phyloP scores from a whole-genome alignment of 2,329 filamentous ascomycete genomes.

The Neonectria hederae region DNA sequence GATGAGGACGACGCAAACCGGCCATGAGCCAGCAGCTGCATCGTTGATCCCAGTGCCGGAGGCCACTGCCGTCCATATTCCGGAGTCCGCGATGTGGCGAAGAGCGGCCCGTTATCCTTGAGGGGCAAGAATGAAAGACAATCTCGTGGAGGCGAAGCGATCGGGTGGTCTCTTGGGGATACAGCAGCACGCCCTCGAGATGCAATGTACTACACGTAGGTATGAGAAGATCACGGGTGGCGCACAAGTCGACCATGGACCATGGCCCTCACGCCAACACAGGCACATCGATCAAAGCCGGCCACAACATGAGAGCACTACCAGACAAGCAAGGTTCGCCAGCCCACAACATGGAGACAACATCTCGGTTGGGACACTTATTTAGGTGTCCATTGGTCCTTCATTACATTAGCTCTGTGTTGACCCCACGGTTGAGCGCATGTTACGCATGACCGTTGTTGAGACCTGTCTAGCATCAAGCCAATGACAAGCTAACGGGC shows the following conservation, averaged over 20 bases:
- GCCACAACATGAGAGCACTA: conserved; percentile 27
- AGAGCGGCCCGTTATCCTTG: background rate
- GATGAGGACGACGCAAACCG: conserved; percentile 8
- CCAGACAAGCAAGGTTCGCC: conserved; percentile 24
- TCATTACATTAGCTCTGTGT: conserved; percentile 56
- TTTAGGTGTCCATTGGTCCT: conserved; percentile 53
- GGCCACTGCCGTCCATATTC: background rate
- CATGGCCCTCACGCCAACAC: conserved; percentile 15
- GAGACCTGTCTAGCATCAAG: conserved; percentile 47
- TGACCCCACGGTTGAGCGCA: conserved; percentile 60
- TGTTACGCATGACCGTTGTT: conserved; percentile 64
- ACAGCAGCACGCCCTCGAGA: conserved; percentile 10
- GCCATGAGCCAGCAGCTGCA: conserved; percentile 12
- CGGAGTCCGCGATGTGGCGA: conserved; percentile 2
- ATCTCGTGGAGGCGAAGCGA: conserved; percentile 11
- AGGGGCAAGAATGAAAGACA: conserved; percentile 4
- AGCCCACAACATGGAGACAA: conserved; percentile 25
- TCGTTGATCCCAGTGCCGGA: conserved; percentile 18
- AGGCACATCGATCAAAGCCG: conserved; percentile 27
- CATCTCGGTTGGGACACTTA: conserved; percentile 54
- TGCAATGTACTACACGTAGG: conserved; percentile 9
- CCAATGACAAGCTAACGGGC: conserved; percentile 50
- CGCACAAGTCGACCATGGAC: conserved; percentile 26
- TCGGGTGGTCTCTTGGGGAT: conserved; percentile 4
- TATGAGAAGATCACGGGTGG: conserved; percentile 18